Conservation (phyloP, 805 yeast species). For the Brettanomyces nanus region DNA sequence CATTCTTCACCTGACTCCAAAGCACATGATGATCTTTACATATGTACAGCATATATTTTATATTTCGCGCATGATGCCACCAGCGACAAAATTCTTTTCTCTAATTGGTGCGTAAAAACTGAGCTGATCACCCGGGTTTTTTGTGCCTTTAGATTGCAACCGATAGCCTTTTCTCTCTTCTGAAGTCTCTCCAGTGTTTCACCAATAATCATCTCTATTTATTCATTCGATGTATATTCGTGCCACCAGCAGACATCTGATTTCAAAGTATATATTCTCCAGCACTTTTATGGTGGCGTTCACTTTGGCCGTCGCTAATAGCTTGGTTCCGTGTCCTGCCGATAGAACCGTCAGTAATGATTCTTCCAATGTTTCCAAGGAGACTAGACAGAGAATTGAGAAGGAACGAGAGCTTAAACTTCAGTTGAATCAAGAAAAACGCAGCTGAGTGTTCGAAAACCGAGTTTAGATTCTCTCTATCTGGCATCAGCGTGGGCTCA, state of each 20-base stretch:
- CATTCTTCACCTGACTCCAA: too few relatives aligned
- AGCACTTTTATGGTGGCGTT: slow-evolving; percentile 71
- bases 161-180: too few relatives aligned
- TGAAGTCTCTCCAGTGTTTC: too few relatives aligned
- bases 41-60: too few relatives aligned
- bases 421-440: neutral
- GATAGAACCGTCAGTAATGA: slow-evolving; percentile 33
- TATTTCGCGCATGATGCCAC: too few relatives aligned
- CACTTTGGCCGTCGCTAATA: slow-evolving; percentile 31
- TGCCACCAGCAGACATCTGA: slow-evolving; percentile 46
- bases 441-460: neutral
- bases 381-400: slow-evolving; percentile 13
- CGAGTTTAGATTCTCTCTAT: too few relatives aligned
- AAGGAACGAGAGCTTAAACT: slow-evolving; percentile 1
- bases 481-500: neutral
- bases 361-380: slow-evolving; percentile 14
- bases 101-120: too few relatives aligned
- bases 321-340: slow-evolving; percentile 34
- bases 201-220: too few relatives aligned
- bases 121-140: too few relatives aligned
- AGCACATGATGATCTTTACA: too few relatives aligned
- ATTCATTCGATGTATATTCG: slow-evolving; percentile 49
- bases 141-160: too few relatives aligned
- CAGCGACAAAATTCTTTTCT: too few relatives aligned
- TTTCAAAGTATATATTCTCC: slow-evolving; percentile 60